These are phyloP conservation scores for Lomentospora prolificans DNA, from an alignment of 2,329 filamentous ascomycete species.

Conservation along the genomic window DNA sequence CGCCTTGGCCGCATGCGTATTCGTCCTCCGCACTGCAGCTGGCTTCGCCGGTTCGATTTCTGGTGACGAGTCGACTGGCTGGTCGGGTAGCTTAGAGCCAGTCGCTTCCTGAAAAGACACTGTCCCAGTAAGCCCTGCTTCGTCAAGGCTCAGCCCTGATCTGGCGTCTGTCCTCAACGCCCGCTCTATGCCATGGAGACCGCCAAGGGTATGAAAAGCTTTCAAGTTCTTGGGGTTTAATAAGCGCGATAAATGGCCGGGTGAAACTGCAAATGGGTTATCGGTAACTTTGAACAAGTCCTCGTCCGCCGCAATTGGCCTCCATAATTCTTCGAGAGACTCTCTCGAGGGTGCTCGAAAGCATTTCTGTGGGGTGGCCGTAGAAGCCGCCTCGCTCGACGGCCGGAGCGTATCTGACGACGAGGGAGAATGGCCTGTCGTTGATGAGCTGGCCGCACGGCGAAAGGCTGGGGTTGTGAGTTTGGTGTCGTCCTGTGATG, in stretches of 20 bases:
- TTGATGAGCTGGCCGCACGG: background rate
- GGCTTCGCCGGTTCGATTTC: constrained; percentile 4
- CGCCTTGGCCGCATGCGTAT: constrained; percentile 5
- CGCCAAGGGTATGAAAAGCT: constrained; percentile 67
- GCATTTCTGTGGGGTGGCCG: background rate
- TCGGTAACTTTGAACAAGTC: constrained; percentile 56
- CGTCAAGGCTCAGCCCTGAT: constrained; percentile 60
- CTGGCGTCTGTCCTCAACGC: constrained; percentile 57
- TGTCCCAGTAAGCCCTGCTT: constrained; percentile 49
- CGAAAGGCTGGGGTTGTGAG: background rate
- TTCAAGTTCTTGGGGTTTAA: constrained; percentile 68
- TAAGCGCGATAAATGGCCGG: constrained; percentile 65
- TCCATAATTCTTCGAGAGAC: constrained; percentile 43
- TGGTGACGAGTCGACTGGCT: background rate
- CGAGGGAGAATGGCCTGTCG: background rate
- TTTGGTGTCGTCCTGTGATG: constrained; percentile 3
- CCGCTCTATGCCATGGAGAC: constrained; percentile 61
- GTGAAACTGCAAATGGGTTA: constrained; percentile 64
- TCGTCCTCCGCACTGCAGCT: background rate
- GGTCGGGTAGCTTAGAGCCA: background rate
- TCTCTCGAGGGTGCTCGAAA: constrained; percentile 8
- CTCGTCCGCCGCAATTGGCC: constrained; percentile 62
- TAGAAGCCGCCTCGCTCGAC: background rate
- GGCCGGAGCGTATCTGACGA: constrained; percentile 1
- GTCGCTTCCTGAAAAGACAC: constrained; percentile 57